Base-by-base conservation (phyloP, 768 basidiomycete species). In the Kwoniella pini region DNA sequence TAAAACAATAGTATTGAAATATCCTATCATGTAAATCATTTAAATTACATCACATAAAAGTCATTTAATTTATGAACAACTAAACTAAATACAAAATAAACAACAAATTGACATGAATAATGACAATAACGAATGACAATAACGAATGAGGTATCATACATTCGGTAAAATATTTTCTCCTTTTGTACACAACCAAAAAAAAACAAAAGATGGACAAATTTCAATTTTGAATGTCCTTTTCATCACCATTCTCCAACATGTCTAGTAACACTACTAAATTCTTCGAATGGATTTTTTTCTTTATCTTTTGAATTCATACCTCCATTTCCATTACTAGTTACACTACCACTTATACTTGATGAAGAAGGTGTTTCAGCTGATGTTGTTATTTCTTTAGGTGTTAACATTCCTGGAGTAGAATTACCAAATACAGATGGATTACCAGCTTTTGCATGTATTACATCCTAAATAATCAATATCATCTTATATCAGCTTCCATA, bases 211-310 rank as follows among this genome's bases (percentile, higher is more conserved):
- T 9, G n/a, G 19, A 19, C 40, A 19, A 42, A 42, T 13, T 42
- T 12, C 11, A 6, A 17, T 36, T 36, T 15, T 5, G 12, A 26
- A 24, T 27, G 46, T 27, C 24, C 46, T 21, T 48, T 48, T 31
- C 30, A 15, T 55, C 55, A 68, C 67, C 63, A 76, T 43, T 71
- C 75, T 30, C 69, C 75, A 26, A 78, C 69, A 60, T 75, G 70
- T 45, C 73, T 62, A 31, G 93, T 96, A 73, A 96, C 90, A 78
- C 89, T 91, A 72, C 87, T 88, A 80, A 96, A 96, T 45, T 84
- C 88, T 52, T 85, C 87, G 80, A 95, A 95, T 69, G 90, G 79
- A 79, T 93, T 91, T 63, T 80, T 81, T 57, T 83, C 83, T 22
- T 58, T 49, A n/a, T 69, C 72, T 2, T 67, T 52, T 39, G 27